Conservation (phyloP, 1,284 basidiomycete species). For the Rhodotorula glutinis region DNA sequence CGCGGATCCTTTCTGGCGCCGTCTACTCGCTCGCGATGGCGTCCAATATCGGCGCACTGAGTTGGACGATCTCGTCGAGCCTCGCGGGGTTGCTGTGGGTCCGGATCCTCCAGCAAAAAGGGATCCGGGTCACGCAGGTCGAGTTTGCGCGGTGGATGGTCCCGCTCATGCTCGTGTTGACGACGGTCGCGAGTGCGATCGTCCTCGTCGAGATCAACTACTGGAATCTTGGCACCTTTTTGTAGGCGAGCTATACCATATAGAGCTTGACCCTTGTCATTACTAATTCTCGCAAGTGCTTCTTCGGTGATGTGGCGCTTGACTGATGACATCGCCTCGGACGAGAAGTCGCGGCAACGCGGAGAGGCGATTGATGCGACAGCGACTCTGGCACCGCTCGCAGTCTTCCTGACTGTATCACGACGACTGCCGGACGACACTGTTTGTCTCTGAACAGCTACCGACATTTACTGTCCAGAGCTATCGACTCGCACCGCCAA, state of each 20-base stretch:
- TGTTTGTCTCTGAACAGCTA: no score
- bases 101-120: constrained; percentile 72
- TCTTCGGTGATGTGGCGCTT: no score
- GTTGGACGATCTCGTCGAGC: constrained; percentile 83
- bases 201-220: constrained; percentile 44
- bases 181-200: constrained; percentile 45
- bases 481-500: no score
- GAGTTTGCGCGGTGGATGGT: constrained; percentile 74
- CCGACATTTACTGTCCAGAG: no score
- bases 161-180: constrained; percentile 48
- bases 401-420: no score
- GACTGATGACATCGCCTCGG: no score
- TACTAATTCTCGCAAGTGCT: not conserved
- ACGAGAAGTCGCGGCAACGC: no score
- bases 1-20: constrained; percentile 47
- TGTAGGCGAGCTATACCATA: no score
- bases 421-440: no score
- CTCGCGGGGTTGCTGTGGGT: constrained; percentile 88
- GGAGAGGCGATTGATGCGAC: no score
- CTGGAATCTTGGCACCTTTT: not conserved
- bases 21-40: constrained; percentile 68
- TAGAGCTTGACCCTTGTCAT: no score
- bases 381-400: no score
- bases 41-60: constrained; percentile 88
- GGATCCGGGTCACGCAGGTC: constrained; percentile 62